phyloP scores from a whole-genome alignment of 2,329 filamentous ascomycete species.

The Trichoderma aggressivum region DNA sequence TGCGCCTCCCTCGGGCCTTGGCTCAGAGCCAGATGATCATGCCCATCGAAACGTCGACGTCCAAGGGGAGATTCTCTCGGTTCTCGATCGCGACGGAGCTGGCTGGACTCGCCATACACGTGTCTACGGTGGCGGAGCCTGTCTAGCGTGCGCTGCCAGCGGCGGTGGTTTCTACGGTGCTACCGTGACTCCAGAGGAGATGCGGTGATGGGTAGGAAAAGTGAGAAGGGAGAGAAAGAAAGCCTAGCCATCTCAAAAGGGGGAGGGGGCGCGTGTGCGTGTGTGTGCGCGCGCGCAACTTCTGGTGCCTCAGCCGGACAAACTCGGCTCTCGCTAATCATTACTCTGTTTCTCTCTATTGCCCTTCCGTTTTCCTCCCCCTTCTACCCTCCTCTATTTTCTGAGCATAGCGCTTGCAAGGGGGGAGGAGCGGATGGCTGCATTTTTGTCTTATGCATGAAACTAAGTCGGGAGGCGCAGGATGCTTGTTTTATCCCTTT shows the following conservation, averaged over 20 bases:
- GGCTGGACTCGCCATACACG: constrained; percentile 57
- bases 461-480: constrained; percentile 1
- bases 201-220: constrained; percentile 34
- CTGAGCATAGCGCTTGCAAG: constrained; percentile 1
- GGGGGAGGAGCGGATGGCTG: neutral
- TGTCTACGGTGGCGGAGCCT: constrained; percentile 57
- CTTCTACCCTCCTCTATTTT: neutral
- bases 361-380: neutral
- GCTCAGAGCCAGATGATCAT: constrained; percentile 24
- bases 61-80: constrained; percentile 50
- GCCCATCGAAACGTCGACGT: constrained; percentile 39
- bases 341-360: neutral
- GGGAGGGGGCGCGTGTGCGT: neutral
- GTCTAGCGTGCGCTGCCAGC: constrained; percentile 52
- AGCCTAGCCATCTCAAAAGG: neutral
- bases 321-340: neutral
- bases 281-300: neutral
- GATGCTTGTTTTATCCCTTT: neutral
- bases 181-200: constrained; percentile 51
- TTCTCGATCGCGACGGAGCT: constrained; percentile 45
- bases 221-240: neutral
- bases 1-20: constrained; percentile 36
- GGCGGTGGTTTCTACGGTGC: constrained; percentile 52
- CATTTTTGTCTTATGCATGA: constrained; percentile 5
- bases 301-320: neutral